Conservation (phyloP, 768 basidiomycete species). For the Lactarius indigo region DNA sequence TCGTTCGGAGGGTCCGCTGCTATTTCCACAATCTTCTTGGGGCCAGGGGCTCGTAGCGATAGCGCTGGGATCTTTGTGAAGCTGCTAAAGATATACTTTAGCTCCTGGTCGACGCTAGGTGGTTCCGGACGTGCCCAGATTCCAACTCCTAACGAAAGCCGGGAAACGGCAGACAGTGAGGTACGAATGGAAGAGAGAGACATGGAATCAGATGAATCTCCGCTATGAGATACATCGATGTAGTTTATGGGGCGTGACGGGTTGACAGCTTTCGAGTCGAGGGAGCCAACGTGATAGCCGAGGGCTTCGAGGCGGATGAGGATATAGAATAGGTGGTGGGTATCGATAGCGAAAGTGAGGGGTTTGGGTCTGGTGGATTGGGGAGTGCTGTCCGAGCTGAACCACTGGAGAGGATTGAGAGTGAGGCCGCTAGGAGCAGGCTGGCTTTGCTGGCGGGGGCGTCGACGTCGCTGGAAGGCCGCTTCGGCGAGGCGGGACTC, state of each 20-base stretch:
- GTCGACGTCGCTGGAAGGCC: conserved; percentile 49
- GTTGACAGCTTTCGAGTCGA: conserved; percentile 71
- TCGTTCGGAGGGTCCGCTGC: conserved; percentile 63
- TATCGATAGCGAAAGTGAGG: conserved; percentile 65
- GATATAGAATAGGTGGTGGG: conserved; percentile 83
- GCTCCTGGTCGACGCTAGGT: conserved; percentile 61
- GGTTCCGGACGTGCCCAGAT: conserved; percentile 69
- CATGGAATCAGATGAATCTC: conserved; percentile 68
- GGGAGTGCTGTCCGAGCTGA: conserved; percentile 37
- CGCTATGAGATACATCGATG: conserved; percentile 50
- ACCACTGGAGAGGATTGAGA: conserved; percentile 65
- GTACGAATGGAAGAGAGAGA: conserved; percentile 75
- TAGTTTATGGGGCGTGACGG: conserved; percentile 79
- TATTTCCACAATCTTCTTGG: conserved; percentile 65
- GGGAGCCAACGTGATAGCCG: conserved; percentile 69
- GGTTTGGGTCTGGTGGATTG: conserved; percentile 44
- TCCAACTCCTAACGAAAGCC: conserved; percentile 63
- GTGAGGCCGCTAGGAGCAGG: conserved; percentile 35
- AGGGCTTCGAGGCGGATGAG: conserved; percentile 83
- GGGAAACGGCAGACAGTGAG: conserved; percentile 72
- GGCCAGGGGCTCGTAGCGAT: conserved; percentile 57
- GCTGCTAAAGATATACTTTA: conserved; percentile 84
- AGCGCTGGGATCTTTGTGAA: conserved; percentile 90
- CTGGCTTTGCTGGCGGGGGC: conserved; percentile 33
- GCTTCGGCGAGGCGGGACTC: conserved; percentile 71